Conservation (phyloP, 116 monocot genomes). For the Thalassia testudinum region DNA sequence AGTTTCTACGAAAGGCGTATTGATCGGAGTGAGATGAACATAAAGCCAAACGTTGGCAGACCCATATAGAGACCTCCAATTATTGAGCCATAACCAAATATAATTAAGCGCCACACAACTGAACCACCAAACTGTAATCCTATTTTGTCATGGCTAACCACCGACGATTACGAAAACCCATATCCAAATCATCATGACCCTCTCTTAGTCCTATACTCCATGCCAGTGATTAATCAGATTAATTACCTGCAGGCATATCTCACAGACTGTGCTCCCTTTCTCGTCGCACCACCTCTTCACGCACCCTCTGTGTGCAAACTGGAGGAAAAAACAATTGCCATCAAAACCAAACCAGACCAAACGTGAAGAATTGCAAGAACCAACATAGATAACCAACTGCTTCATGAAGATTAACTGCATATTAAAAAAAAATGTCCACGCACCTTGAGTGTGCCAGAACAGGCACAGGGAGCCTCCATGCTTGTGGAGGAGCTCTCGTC, state of each 20-base stretch:
- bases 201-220: too few species aligned
- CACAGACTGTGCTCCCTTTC: slow-evolving; percentile 77
- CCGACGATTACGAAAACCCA: too few species aligned
- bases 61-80: too few species aligned
- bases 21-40: too few species aligned
- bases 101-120: too few species aligned
- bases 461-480: slow-evolving; percentile 17
- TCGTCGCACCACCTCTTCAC: slow-evolving; percentile 93
- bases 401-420: neutral
- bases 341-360: neutral
- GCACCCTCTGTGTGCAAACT: slow-evolving; percentile 91
- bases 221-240: too few species aligned
- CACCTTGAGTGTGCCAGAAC: slow-evolving; percentile 20
- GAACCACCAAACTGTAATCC: too few species aligned
- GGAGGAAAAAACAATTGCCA: neutral
- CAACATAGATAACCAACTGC: neutral
- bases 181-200: too few species aligned
- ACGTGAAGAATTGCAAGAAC: neutral
- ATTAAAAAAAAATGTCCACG: neutral
- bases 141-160: too few species aligned
- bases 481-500: slow-evolving; percentile 1
- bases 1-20: too few species aligned
- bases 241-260: slow-evolving; percentile 77
- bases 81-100: too few species aligned
- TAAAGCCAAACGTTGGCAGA: too few species aligned